Evolutionary conservation across 257 asterid species (phyloP).

Genomic region (Euphrasia confusa): DNA sequence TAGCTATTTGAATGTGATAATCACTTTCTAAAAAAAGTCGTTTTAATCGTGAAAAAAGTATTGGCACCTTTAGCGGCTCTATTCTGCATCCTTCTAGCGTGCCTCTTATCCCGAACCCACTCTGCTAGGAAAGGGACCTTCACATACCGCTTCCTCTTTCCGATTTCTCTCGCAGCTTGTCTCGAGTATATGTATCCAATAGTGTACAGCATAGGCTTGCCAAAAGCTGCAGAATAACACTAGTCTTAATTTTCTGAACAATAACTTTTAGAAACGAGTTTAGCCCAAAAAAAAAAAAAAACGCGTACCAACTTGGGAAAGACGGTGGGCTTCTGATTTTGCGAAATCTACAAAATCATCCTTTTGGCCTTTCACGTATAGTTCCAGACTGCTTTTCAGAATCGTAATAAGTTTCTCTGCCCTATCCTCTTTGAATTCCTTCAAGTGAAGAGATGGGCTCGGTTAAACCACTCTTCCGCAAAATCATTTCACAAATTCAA

Average conservation of each 20-base stretch:
- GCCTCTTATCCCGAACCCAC: slow-evolving; percentile 83
- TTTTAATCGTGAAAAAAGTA: neutral
- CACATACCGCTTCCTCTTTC: slow-evolving; percentile 71
- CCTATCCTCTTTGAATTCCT: slow-evolving; percentile 73
- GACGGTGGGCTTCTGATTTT: slow-evolving; percentile 55
- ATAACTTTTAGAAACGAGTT: neutral
- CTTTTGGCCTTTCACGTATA: slow-evolving; percentile 55
- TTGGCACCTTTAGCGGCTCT: slow-evolving; percentile 75
- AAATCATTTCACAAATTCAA: neutral
- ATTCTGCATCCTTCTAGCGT: slow-evolving; percentile 55
- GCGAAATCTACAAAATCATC: slow-evolving; percentile 62
- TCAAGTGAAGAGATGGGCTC: slow-evolving; percentile 24
- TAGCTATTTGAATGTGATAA: neutral
- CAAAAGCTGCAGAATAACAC: slow-evolving; percentile 60
- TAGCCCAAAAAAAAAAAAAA: neutral
- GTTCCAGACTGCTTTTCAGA: slow-evolving; percentile 57
- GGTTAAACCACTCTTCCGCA: neutral
- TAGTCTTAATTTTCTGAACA: neutral
- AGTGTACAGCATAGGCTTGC: slow-evolving; percentile 77
- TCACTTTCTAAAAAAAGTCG: neutral
- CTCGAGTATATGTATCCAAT: slow-evolving; percentile 82
- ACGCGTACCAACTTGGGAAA: slow-evolving; percentile 63
- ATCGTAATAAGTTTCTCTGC: slow-evolving; percentile 55
- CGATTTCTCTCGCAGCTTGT: slow-evolving; percentile 79
- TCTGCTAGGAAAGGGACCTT: slow-evolving; percentile 81